These are phyloP conservation scores for Erysimum cheiri DNA, from an alignment of 441 rosid genomes.

Conservation along the genomic window DNA sequence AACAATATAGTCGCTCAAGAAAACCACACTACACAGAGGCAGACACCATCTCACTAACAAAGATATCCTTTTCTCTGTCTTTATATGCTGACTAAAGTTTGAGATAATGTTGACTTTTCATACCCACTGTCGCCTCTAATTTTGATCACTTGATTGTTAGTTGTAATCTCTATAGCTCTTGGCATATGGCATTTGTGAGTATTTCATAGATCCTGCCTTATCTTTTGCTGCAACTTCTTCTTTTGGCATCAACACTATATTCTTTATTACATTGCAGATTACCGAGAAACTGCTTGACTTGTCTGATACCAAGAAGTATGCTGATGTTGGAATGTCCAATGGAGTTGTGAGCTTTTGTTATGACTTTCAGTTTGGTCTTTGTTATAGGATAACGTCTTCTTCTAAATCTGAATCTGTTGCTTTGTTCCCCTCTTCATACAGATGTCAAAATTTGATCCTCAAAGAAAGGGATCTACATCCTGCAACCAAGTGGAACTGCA, in stretches of 20 bases:
- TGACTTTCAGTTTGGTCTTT: slow-evolving; percentile 34
- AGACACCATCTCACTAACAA: too few species aligned
- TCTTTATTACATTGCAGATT: slow-evolving; percentile 49
- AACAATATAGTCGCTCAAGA: too few species aligned
- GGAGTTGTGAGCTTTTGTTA: slow-evolving; percentile 45
- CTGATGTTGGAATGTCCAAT: slow-evolving; percentile 49
- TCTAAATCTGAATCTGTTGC: slow-evolving; percentile 24
- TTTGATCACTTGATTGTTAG: slow-evolving; percentile 35
- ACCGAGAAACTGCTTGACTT: slow-evolving; percentile 58
- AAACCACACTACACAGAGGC: too few species aligned
- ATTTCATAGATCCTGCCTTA: slow-evolving; percentile 21
- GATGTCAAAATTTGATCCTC: slow-evolving; percentile 39
- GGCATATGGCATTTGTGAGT: slow-evolving; percentile 29
- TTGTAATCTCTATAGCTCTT: slow-evolving; percentile 35
- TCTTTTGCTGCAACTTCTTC: slow-evolving; percentile 25
- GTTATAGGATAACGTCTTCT: neutral
- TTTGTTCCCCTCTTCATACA: slow-evolving; percentile 18
- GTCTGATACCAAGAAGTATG: slow-evolving; percentile 51
- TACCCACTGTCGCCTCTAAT: slow-evolving; percentile 28
- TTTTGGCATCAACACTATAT: slow-evolving; percentile 23
- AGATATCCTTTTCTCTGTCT: slow-evolving; percentile 29
- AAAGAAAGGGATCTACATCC: slow-evolving; percentile 30
- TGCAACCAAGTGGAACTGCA: slow-evolving; percentile 35
- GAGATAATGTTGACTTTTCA: slow-evolving; percentile 38
- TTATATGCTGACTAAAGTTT: slow-evolving; percentile 17